Conservation (phyloP, 164 flowering plant genomes). For the Nymphaea colorata region DNA sequence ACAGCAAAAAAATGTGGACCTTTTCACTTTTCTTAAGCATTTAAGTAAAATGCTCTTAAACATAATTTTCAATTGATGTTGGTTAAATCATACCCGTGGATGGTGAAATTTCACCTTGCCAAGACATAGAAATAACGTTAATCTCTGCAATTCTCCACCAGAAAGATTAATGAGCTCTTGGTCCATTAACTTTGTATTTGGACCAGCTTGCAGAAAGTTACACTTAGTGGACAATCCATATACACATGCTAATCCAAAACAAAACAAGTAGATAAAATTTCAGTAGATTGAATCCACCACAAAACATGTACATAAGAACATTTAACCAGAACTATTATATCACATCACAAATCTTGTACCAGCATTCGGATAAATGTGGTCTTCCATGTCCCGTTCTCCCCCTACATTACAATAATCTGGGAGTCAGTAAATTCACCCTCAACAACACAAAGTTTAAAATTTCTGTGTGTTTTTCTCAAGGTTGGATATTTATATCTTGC, state of each 20-base stretch:
- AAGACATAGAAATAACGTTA: slow-evolving; percentile 85
- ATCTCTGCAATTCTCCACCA: slow-evolving; percentile 98
- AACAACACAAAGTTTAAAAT: slow-evolving; percentile 60
- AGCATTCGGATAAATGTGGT: slow-evolving; percentile 98
- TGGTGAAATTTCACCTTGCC: slow-evolving; percentile 66
- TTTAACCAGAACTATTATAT: too few relatives aligned
- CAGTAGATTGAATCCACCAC: too few relatives aligned
- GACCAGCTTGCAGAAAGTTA: slow-evolving; percentile 59
- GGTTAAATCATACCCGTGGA: too few relatives aligned
- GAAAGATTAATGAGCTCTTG: slow-evolving; percentile 96
- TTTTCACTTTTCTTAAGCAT: too few relatives aligned
- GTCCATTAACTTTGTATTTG: slow-evolving; percentile 91
- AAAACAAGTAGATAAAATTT: too few relatives aligned
- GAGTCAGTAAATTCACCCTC: slow-evolving; percentile 99
- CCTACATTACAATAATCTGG: slow-evolving; percentile 94
- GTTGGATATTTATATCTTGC: slow-evolving; percentile 89
- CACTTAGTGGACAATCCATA: not conserved
- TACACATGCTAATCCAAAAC: not conserved
- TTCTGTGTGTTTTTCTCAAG: slow-evolving; percentile 83
- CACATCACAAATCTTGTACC: slow-evolving; percentile 29
- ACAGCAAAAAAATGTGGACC: too few relatives aligned
- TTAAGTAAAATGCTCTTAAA: too few relatives aligned
- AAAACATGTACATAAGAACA: too few relatives aligned
- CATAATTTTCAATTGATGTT: too few relatives aligned
- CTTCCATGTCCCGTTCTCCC: slow-evolving; percentile 99